phyloP scores from a whole-genome alignment of 345 rosid species.

The Aquilaria sinensis region DNA sequence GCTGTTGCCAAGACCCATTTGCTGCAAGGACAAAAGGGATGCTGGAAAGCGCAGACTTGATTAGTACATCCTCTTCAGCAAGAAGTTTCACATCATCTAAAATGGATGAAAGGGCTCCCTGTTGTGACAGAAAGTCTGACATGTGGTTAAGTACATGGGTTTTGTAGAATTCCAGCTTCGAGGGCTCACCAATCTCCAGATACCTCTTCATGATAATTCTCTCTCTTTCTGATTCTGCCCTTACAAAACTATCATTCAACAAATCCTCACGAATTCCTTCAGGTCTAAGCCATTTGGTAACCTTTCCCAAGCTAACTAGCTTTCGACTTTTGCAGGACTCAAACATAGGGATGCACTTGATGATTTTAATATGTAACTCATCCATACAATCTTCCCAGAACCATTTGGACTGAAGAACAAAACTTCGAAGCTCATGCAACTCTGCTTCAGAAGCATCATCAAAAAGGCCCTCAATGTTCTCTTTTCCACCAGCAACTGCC shows the following conservation, averaged over 20 bases:
- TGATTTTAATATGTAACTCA: slow-evolving; percentile 49
- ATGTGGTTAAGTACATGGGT: slow-evolving; percentile 73
- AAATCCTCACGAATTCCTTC: slow-evolving; percentile 69
- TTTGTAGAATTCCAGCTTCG: slow-evolving; percentile 71
- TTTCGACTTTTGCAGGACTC: slow-evolving; percentile 74
- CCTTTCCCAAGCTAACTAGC: slow-evolving; percentile 58
- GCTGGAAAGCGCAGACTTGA: slow-evolving; percentile 45
- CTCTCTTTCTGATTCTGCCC: slow-evolving; percentile 85
- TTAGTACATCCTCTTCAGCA: slow-evolving; percentile 55
- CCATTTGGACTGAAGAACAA: slow-evolving; percentile 95
- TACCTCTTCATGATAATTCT: slow-evolving; percentile 56
- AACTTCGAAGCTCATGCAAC: slow-evolving; percentile 79
- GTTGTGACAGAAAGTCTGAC: slow-evolving; percentile 69
- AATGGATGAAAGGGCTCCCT: slow-evolving; percentile 56
- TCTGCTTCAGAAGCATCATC: slow-evolving; percentile 67
- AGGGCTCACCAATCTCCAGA: slow-evolving; percentile 64
- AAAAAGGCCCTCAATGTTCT: slow-evolving; percentile 53
- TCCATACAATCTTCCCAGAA: slow-evolving; percentile 65
- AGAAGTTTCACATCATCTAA: slow-evolving; percentile 73
- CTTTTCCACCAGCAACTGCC: slow-evolving; percentile 57
- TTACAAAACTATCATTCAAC: slow-evolving; percentile 75
- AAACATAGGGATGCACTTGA: slow-evolving; percentile 78
- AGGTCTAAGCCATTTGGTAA: slow-evolving; percentile 83
- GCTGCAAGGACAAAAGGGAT: slow-evolving; percentile 82
- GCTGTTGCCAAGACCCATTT: slow-evolving; percentile 83